Conservation (phyloP, 345 rosid species). For the Anacardium occidentale region DNA sequence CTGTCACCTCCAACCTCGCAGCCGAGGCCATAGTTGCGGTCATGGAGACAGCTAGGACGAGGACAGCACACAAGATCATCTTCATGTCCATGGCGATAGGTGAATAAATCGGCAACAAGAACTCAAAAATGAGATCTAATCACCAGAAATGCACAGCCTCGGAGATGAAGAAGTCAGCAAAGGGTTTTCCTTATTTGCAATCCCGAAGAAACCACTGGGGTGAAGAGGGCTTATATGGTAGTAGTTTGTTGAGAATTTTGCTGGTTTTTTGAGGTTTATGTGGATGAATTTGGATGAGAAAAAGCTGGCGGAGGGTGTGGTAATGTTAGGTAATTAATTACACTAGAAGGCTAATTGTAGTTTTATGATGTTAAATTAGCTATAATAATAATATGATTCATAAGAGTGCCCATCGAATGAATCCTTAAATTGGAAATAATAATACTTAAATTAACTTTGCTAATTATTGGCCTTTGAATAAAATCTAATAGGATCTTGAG, state of each 20-base stretch:
- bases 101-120: not conserved
- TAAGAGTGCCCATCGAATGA: no score
- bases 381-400: no score
- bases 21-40: not conserved
- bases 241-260: not conserved
- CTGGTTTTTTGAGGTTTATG: not conserved
- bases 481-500: no score
- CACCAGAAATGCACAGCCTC: not conserved
- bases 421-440: no score
- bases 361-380: no score
- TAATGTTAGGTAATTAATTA: no score
- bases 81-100: conserved; percentile 13
- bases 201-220: not conserved
- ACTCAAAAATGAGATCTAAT: not conserved
- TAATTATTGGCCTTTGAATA: no score
- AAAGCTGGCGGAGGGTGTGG: no score
- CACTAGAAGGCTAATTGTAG: no score
- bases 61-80: conserved; percentile 8
- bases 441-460: no score
- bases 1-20: not conserved
- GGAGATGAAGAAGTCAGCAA: not conserved
- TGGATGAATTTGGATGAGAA: not conserved
- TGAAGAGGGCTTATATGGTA: not conserved
- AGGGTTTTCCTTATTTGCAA: not conserved
- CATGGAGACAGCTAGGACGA: conserved; percentile 7